phyloP scores from a whole-genome alignment of 331 rosid genomes.

The Pyrus hybrid region DNA sequence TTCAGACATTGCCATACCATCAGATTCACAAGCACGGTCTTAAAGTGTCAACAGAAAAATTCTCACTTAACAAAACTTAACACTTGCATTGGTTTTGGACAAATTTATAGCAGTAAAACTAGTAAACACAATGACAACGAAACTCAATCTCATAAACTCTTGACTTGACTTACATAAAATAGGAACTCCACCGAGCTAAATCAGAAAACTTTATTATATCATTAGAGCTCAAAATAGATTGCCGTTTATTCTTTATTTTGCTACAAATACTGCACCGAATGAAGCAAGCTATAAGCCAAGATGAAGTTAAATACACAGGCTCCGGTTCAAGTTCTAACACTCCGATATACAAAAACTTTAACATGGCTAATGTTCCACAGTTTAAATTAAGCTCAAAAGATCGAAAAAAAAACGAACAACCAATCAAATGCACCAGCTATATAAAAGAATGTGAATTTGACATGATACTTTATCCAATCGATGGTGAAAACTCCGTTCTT shows the following conservation, averaged over 20 bases:
- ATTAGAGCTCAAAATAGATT: not conserved
- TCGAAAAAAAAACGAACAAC: not conserved
- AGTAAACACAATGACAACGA: not conserved
- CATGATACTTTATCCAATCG: not conserved
- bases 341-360: not conserved
- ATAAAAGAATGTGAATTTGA: not conserved
- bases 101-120: not conserved
- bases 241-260: not conserved
- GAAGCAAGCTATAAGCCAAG: not conserved
- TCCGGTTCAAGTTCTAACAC: not conserved
- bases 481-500: not conserved
- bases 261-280: not conserved
- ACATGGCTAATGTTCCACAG: not conserved
- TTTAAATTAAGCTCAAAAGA: not conserved
- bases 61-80: not conserved
- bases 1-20: conserved; percentile 18
- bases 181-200: not conserved
- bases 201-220: not conserved
- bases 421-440: not conserved
- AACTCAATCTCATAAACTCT: not conserved
- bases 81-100: not conserved
- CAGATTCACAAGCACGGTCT: conserved; percentile 5
- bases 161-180: not conserved
- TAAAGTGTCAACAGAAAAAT: not conserved
- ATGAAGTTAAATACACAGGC: not conserved